Conservation (phyloP, 2,329 filamentous ascomycete genomes). For the Aaosphaeria arxii region DNA sequence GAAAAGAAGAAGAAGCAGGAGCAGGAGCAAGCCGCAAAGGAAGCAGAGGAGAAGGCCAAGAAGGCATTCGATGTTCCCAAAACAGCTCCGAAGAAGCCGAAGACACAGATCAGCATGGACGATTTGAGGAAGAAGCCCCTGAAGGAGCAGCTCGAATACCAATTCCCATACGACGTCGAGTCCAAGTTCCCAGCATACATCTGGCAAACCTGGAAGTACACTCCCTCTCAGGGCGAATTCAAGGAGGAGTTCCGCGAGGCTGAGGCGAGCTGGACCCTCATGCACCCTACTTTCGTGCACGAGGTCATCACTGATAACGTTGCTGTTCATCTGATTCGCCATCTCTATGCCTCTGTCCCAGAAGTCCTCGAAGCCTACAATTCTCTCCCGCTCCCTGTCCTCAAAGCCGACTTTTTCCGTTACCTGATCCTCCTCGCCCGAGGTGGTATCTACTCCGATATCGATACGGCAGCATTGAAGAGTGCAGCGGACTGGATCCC, state of each 20-base stretch:
- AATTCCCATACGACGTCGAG: constrained; percentile 89
- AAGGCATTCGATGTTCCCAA: constrained; percentile 28
- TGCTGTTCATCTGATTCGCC: constrained; percentile 73
- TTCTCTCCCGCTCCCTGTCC: constrained; percentile 47
- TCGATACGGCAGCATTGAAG: constrained; percentile 83
- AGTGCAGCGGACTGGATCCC: constrained; percentile 88
- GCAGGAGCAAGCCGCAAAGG: constrained; percentile 8
- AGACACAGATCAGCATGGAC: constrained; percentile 61
- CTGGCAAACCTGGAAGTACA: constrained; percentile 98
- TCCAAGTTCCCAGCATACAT: constrained; percentile 94
- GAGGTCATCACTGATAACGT: constrained; percentile 94
- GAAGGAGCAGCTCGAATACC: constrained; percentile 79
- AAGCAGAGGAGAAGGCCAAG: constrained; percentile 9
- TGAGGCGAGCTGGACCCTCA: constrained; percentile 84
- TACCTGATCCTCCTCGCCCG: constrained; percentile 71
- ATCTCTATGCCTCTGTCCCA: constrained; percentile 74
- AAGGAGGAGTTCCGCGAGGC: constrained; percentile 69
- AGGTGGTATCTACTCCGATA: constrained; percentile 75
- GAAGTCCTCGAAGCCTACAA: constrained; percentile 51
- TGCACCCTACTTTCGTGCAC: constrained; percentile 89
- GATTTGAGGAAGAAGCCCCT: constrained; percentile 72
- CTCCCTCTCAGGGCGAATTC: constrained; percentile 74
- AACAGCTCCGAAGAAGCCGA: constrained; percentile 39
- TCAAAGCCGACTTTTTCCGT: constrained; percentile 65
- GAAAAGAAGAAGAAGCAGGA: constrained; percentile 17